Evolutionary conservation across 176 grass and related monocot species (phyloP), one percentile per base, ranked within the genome.

Genomic region (Musa troglodytarum): DNA sequence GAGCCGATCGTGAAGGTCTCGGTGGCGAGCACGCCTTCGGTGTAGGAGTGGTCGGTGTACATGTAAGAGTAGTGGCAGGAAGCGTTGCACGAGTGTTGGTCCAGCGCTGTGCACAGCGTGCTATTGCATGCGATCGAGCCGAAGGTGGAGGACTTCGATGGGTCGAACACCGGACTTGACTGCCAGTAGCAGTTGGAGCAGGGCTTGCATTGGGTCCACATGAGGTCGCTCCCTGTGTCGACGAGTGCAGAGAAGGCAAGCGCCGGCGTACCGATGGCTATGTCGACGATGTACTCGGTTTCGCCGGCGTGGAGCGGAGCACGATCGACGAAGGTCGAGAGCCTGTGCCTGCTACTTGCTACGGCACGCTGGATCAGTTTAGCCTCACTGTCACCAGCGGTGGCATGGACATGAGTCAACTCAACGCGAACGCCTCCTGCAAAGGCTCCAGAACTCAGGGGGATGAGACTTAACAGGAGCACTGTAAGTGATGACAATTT

Each of bases 211-310:
- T 77, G 75, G 19, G 61, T 67, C 75, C 75, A 77, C 19, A 65
- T 50, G 29, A 77, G 75, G 50, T 65, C 75, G 34, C 75, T 77
- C 17, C 61, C 75, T 9, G 62, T 77, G 75, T 77, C 75, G 66
- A 91, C 76, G 70, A 91, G 87, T 19, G 88, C 88, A 0, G 92
- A 71, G 74, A 79, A 91, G 12, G 74, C 54, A n/a, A 52, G 79
- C 16, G 88, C 49, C 72, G 92, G 92, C 56, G 83, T 91, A 77
- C 92, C 92, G 69, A 96, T 89, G 49, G 70, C 86, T 58, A 96
- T 49, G 59, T 77, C 80, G 83, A 96, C 83, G 63, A 91, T 73
- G 88, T 88, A 96, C 83, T 96, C 92, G 43, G 86, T 81, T 65
- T 87, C 23, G 66, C 92, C 82, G 63, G 81, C 73, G 11, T 23